Base-by-base conservation (phyloP, 192 early-diverging fungal species). In the Backusella sp. region DNA sequence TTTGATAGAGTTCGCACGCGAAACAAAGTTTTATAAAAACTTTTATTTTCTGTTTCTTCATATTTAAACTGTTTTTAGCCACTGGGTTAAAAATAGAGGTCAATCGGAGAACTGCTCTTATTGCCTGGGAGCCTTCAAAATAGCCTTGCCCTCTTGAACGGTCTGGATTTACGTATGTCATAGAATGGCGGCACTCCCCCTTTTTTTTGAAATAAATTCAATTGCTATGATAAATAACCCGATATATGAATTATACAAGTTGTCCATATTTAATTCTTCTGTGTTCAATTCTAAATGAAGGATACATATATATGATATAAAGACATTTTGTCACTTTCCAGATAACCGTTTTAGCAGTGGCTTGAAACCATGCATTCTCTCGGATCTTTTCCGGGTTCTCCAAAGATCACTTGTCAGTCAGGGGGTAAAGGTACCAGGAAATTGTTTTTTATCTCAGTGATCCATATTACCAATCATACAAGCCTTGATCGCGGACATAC, bases 1-100 rank as follows among this genome's bases (percentile, higher is more conserved):
- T 49, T 49, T n/a, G 46, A 49, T 17, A 49, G 0, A n/a, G 19
- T 23, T 26, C 15, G 23, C 17, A 59, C 23, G 53, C 53, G 53
- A 59, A 59, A 59, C 53, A 59, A 59, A 21, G 53, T 26, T 59
- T 26, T 59, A 59, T 59, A 59, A 59, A 59, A 59, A 59, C 23
- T 59, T 59, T 59, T 21, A n/a, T 49, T 8, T 26, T 26, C 53
- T 23, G n/a, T 21, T 26, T 26, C 53, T 59, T 59, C 23, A 23
- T 59, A 21, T 49, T 49, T n/a, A 3, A 49, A n/a, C 46, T 59
- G 53, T 11, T 23, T 53, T 59, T 59, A 26, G 53, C 11, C 11
- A 9, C 21, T 59, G 53, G 53, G 53, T 12, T 59, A 59, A 23
- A 59, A 59, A 59, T 21, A 59, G 23, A 59, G 53, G 9, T 3